Evolutionary conservation across 2,329 filamentous ascomycete species (phyloP), one percentile per base, ranked within the genome.

Genomic region (Aspergillus pseudotamarii): DNA sequence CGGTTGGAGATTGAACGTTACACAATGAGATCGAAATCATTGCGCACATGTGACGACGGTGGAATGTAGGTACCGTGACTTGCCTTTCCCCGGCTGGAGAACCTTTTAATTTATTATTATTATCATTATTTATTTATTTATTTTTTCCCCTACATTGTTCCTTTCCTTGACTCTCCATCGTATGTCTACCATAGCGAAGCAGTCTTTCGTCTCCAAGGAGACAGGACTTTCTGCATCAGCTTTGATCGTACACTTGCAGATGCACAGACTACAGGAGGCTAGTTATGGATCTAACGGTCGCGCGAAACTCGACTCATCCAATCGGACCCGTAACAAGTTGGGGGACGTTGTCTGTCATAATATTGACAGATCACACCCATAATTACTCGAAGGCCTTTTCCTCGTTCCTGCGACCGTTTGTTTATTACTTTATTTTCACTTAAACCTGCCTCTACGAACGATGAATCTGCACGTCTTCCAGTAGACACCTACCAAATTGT

Each of bases 231-330:
- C n/a, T n/a, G 28, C 51, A 21, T 32, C 32, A 36, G 51, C 51
- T 38, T 54, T 21, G 51, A 54, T 54, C 30, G 4, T 14, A 36
- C 51, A 23, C 30, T 34, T 54, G 51, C 32, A 54, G 53, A 62
- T 63, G 66, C 66, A 69, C 64, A 68, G 68, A 68, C 64, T 55
- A 55, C 23, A 61, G 45, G 38, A 57, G 62, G 48, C 59, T 59
- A 36, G 55, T 63, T 58, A 66, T 66, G 62, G 64, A 69, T 68
- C 68, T 60, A 68, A 68, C 66, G 66, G 68, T 58, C 65, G 53
- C 59, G 57, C 60, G 41, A 65, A 61, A 58, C 30, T 54, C 32
- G 54, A 64, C 64, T 60, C 45, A 57, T 51, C 63, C 65, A 64
- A 69, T 67, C 59, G 62, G 57, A 61, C 59, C 59, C 50, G 56